Percentiles rank a stretch among this genome's conserved stretches.
phyloP scores from a whole-genome alignment of 2,329 filamentous ascomycete genomes.

The Exophiala xenobiotica region DNA sequence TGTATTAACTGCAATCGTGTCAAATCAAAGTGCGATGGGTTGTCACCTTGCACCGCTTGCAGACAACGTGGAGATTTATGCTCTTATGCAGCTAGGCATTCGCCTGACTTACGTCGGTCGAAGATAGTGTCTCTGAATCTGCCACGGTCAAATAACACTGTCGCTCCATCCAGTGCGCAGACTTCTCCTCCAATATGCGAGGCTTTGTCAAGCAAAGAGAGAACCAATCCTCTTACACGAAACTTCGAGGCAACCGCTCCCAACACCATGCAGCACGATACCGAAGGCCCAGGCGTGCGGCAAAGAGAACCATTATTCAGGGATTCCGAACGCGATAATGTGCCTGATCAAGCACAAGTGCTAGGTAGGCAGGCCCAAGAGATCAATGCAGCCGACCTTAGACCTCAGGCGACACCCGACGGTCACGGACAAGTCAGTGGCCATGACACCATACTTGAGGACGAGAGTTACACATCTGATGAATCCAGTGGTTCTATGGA shows the following conservation, averaged over 20 bases:
- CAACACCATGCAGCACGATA: too few relatives aligned
- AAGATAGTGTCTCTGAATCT: not conserved
- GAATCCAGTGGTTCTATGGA: not conserved
- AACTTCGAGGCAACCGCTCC: too few relatives aligned
- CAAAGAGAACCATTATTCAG: too few relatives aligned
- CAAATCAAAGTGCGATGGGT: not conserved
- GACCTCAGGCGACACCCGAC: not conserved
- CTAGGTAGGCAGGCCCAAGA: not conserved
- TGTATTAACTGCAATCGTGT: too few relatives aligned
- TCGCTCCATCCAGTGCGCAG: too few relatives aligned
- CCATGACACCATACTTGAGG: not conserved
- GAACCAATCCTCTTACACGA: too few relatives aligned
- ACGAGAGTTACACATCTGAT: constrained; percentile 5
- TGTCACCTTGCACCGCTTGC: not conserved
- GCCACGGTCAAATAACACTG: not conserved
- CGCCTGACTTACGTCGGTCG: not conserved
- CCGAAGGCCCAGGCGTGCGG: too few relatives aligned
- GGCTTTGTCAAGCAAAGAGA: too few relatives aligned
- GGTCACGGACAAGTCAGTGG: not conserved
- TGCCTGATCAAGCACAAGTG: not conserved
- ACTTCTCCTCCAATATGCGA: too few relatives aligned
- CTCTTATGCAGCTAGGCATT: not conserved
- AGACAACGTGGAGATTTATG: not conserved
- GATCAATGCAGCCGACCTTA: not conserved
- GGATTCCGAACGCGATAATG: not conserved